Base-by-base conservation (phyloP, 495 filamentous ascomycete species). In the Penicillium desertorum region DNA sequence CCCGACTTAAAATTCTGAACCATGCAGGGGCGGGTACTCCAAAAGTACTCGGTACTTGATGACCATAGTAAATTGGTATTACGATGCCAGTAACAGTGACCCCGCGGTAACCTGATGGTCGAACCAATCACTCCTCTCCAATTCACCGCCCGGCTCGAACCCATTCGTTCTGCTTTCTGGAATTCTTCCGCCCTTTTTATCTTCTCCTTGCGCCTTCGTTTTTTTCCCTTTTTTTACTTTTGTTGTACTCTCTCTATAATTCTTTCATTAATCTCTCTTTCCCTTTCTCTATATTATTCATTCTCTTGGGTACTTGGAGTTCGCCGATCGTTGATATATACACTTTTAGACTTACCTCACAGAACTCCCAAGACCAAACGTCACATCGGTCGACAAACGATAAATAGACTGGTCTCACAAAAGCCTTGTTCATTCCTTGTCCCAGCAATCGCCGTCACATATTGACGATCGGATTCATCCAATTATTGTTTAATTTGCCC, bases 101-200 rank as follows among this genome's bases (percentile, higher is more conserved):
- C 32, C 6, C 16, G 22, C 16, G 34, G 42, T 44, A 49, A 49
- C 32, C 22, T 25, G 4, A 11, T 8, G 12, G 11, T 4, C 9
- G 29, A 49, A 50, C 62, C 62, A 67, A 64, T 67, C 56, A 59
- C 30, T 53, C 56, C 22, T 19, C 41, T 20, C 29, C 49, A 44
- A 62, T 67, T 69, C 66, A 69, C 66, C 66, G 66, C 66, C 66
- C 59, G 36, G 64, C 62, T 65, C 59, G 56, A 57, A 36, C 63
- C 66, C 58, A 52, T 53, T 50, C 45, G 46, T 54, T 57, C 53
- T 53, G 51, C 37, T 42, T 60, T 59, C 42, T 58, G 51, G 56
- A 61, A 58, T 61, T 64, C 56, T 51, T 63, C 63, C 48, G 47
- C 57, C 43, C 34, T 65, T 59, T 61, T 74, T 62, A 54, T 56